These are phyloP conservation scores for Camellia oleifera DNA, from an alignment of 179 eudicot species.

Conservation along the genomic window DNA sequence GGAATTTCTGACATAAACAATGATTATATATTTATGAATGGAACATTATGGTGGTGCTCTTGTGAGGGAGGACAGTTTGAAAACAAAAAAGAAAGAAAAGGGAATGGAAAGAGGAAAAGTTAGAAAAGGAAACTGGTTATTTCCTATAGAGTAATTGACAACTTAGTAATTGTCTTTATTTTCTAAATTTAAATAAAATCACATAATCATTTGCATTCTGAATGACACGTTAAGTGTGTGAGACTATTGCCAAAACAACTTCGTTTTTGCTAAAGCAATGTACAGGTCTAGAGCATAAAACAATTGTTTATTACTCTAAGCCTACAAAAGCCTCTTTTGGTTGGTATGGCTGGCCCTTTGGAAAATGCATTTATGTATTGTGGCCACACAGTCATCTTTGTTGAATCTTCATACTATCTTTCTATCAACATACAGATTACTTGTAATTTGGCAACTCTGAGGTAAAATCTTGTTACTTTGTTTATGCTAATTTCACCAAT, in stretches of 20 bases:
- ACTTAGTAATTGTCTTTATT: neutral
- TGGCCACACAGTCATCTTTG: neutral
- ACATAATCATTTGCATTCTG: neutral
- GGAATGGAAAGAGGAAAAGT: neutral
- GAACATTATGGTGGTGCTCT: neutral
- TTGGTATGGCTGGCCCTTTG: neutral
- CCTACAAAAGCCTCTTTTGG: neutral
- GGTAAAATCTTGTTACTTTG: too few relatives aligned
- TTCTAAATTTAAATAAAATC: neutral
- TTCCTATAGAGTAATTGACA: neutral
- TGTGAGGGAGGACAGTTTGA: neutral
- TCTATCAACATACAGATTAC: neutral
- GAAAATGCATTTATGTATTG: neutral
- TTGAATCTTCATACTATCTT: neutral
- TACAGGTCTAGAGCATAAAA: neutral
- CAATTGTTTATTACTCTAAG: neutral
- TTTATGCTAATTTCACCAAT: neutral
- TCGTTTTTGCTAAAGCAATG: neutral
- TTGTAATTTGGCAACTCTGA: too few relatives aligned
- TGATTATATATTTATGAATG: neutral
- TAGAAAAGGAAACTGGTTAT: neutral
- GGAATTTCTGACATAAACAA: conserved; percentile 1
- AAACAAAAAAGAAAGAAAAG: neutral
- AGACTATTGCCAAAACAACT: neutral
- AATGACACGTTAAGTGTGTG: neutral